These are phyloP conservation scores for Vachellia collinsii DNA, from an alignment of 306 rosid species.

Conservation along the genomic window DNA sequence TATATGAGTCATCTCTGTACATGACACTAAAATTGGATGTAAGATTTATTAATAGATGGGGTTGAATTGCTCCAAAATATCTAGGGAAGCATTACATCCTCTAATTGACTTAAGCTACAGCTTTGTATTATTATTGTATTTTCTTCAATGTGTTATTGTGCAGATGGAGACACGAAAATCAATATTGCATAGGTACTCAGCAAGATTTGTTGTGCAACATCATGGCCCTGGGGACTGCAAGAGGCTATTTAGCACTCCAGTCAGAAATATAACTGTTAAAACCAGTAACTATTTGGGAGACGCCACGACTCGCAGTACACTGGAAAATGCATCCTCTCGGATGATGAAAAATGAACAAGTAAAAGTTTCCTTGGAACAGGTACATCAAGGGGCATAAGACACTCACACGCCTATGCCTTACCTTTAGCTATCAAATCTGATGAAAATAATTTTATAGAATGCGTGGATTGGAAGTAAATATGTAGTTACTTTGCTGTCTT, in stretches of 20 bases:
- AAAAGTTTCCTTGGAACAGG: conserved; percentile 34
- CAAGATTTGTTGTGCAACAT: conserved; percentile 51
- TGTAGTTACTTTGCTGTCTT: conserved; percentile 20
- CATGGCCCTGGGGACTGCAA: conserved; percentile 52
- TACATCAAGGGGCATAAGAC: conserved; percentile 20
- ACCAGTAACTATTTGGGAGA: conserved; percentile 35
- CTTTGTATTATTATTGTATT: neutral
- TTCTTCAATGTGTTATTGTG: conserved; percentile 14
- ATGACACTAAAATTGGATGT: neutral
- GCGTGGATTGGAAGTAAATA: conserved; percentile 6
- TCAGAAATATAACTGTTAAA: conserved; percentile 32
- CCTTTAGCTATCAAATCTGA: conserved; percentile 19
- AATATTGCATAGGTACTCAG: conserved; percentile 49
- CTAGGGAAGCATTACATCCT: conserved; percentile 11
- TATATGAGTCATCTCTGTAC: neutral
- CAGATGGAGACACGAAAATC: conserved; percentile 50
- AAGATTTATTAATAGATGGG: conserved; percentile 9
- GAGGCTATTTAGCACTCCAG: conserved; percentile 54
- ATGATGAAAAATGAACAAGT: conserved; percentile 36
- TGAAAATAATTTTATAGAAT: conserved; percentile 11
- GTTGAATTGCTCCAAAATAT: conserved; percentile 35
- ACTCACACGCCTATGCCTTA: conserved; percentile 8
- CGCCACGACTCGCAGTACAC: conserved; percentile 29
- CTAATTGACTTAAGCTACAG: neutral
- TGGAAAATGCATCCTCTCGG: conserved; percentile 43